Evolutionary conservation across 495 filamentous ascomycete genomes (phyloP).

Genomic region (Rostrohypoxylon terebratum): DNA sequence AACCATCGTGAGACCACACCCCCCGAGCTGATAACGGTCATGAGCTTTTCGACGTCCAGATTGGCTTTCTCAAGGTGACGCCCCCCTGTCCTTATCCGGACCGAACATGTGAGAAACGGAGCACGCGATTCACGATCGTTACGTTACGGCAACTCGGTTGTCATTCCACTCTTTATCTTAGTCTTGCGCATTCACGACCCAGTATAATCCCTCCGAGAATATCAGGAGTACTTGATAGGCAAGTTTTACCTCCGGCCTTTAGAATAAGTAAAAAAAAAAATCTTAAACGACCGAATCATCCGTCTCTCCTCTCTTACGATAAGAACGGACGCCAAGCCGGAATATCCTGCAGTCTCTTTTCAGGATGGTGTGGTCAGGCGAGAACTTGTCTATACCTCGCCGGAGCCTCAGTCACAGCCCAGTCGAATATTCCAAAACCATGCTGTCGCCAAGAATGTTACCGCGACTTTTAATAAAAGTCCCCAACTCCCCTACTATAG

Average conservation of each 20-base stretch:
- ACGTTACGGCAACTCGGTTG: slow-evolving; percentile 40
- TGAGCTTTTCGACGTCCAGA: slow-evolving; percentile 32
- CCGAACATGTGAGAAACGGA: slow-evolving; percentile 28
- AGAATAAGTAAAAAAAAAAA: background rate
- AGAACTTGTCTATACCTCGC: slow-evolving; percentile 30
- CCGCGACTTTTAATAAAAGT: slow-evolving; percentile 44
- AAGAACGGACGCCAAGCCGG: slow-evolving; percentile 16
- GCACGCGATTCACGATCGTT: slow-evolving; percentile 43
- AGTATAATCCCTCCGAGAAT: background rate
- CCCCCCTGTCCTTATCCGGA: slow-evolving; percentile 30
- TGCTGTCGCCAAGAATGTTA: slow-evolving; percentile 43
- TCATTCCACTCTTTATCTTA: slow-evolving; percentile 42
- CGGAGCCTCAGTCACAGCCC: slow-evolving; percentile 33
- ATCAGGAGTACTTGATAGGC: slow-evolving; percentile 19
- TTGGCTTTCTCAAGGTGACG: slow-evolving; percentile 37
- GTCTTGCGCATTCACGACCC: slow-evolving; percentile 19
- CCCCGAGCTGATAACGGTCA: slow-evolving; percentile 28
- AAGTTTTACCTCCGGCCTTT: slow-evolving; percentile 10
- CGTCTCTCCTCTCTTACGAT: background rate
- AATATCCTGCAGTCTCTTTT: background rate
- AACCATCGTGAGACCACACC: slow-evolving; percentile 30
- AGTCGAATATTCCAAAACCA: slow-evolving; percentile 31
- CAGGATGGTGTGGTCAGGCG: slow-evolving; percentile 41
- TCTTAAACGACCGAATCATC: background rate
- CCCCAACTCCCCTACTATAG: slow-evolving; percentile 46